Conservation (phyloP, 768 basidiomycete species). For the Kwoniella sp. region DNA sequence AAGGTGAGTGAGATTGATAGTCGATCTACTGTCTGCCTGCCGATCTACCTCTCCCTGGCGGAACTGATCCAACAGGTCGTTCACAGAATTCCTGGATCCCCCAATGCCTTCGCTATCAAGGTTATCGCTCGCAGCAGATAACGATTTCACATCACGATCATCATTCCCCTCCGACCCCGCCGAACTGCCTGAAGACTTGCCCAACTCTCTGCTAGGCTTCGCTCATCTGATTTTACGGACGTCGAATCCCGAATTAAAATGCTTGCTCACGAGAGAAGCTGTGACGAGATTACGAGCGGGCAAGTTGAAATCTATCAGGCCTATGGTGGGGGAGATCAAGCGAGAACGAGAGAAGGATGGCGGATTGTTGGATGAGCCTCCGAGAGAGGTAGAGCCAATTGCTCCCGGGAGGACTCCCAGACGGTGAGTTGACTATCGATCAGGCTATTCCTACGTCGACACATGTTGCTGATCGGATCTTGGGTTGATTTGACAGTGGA, state of each 20-base stretch:
- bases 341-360: slow-evolving; percentile 31
- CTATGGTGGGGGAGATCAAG: slow-evolving; percentile 55
- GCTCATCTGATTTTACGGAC: slow-evolving; percentile 78
- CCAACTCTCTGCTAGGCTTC: slow-evolving; percentile 74
- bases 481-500: slow-evolving; percentile 47
- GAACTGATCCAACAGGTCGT: too few relatives aligned
- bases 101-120: slow-evolving; percentile 57
- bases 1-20: slow-evolving; percentile 27
- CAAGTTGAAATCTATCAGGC: slow-evolving; percentile 67
- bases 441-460: too few relatives aligned
- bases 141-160: slow-evolving; percentile 28
- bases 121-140: slow-evolving; percentile 17
- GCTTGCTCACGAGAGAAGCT: slow-evolving; percentile 64
- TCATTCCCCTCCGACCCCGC: slow-evolving; percentile 6
- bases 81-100: slow-evolving; percentile 69
- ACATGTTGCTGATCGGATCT: not conserved
- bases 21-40: too few relatives aligned
- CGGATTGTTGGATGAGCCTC: slow-evolving; percentile 60
- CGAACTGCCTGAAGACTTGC: slow-evolving; percentile 47
- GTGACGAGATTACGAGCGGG: slow-evolving; percentile 71
- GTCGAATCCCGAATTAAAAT: slow-evolving; percentile 68
- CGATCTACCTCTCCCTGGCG: too few relatives aligned
- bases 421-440: too few relatives aligned
- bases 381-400: slow-evolving; percentile 63
- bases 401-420: slow-evolving; percentile 65